These are phyloP conservation scores for Dalbergia oliveri DNA, from an alignment of 306 rosid genomes.

Conservation along the genomic window DNA sequence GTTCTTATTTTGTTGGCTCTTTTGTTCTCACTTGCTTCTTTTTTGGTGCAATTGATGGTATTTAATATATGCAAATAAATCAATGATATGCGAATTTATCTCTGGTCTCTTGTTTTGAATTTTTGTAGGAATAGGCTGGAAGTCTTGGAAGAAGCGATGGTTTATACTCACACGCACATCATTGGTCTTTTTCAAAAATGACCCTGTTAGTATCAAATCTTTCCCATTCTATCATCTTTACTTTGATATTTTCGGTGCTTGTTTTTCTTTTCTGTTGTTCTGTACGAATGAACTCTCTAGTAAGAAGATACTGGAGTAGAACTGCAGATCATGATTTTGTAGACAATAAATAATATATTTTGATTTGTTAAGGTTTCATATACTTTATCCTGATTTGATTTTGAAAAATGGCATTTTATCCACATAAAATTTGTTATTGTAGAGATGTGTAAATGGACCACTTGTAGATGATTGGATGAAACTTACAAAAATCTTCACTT, in stretches of 20 bases:
- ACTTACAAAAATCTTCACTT: neutral
- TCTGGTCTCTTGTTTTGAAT: constrained; percentile 39
- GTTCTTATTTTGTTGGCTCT: constrained; percentile 31
- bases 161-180: constrained; percentile 95
- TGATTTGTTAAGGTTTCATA: constrained; percentile 29
- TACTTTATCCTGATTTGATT: constrained; percentile 28
- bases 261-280: neutral
- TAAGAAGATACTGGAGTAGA: neutral
- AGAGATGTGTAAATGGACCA: constrained; percentile 16
- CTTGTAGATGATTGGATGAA: constrained; percentile 11
- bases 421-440: constrained; percentile 2
- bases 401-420: constrained; percentile 31
- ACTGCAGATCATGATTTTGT: neutral
- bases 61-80: constrained; percentile 22
- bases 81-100: constrained; percentile 31
- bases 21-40: neutral
- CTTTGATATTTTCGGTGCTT: constrained; percentile 2
- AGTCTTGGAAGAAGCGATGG: constrained; percentile 99
- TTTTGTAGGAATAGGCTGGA: constrained; percentile 97
- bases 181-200: constrained; percentile 93
- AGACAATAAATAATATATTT: neutral
- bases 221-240: constrained; percentile 24
- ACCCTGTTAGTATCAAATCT: constrained; percentile 81
- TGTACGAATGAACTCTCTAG: constrained; percentile 19
- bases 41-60: neutral